Evolutionary conservation across 805 yeast species (phyloP).

Genomic region (Metschnikowia sp.): DNA sequence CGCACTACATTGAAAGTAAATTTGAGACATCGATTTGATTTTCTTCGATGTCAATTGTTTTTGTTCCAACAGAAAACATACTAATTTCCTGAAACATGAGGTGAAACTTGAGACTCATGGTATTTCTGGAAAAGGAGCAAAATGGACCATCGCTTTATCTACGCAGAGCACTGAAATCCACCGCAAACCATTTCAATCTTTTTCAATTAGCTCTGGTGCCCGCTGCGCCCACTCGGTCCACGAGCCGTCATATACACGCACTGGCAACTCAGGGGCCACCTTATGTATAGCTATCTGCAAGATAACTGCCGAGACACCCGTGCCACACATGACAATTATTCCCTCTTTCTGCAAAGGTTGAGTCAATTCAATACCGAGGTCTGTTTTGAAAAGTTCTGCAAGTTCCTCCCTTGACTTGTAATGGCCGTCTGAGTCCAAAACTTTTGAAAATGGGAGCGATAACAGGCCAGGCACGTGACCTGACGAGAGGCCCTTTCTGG

Average conservation of each 20-base stretch:
- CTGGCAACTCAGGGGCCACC: conserved; percentile 33
- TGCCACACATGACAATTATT: conserved; percentile 86
- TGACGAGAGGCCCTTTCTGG: conserved; percentile 80
- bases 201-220: conserved; percentile 58
- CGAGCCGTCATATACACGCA: conserved; percentile 66
- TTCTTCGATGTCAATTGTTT: no score
- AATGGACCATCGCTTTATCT: no score
- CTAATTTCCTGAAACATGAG: no score
- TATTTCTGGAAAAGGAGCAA: no score
- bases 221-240: conserved; percentile 87
- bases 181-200: conserved; percentile 14
- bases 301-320: conserved; percentile 94
- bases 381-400: conserved; percentile 38
- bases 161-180: not conserved
- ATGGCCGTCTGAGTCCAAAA: conserved; percentile 48
- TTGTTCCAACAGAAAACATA: no score
- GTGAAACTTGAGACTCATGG: no score
- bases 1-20: no score
- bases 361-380: conserved; percentile 31
- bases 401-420: conserved; percentile 51
- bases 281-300: conserved; percentile 63
- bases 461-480: conserved; percentile 87
- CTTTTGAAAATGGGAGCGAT: conserved; percentile 69
- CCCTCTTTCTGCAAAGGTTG: conserved; percentile 46
- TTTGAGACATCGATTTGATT: no score